Evolutionary conservation across 768 basidiomycete genomes (phyloP), one percentile per base, ranked within the genome.

Genomic region (Phylloporus sp.): DNA sequence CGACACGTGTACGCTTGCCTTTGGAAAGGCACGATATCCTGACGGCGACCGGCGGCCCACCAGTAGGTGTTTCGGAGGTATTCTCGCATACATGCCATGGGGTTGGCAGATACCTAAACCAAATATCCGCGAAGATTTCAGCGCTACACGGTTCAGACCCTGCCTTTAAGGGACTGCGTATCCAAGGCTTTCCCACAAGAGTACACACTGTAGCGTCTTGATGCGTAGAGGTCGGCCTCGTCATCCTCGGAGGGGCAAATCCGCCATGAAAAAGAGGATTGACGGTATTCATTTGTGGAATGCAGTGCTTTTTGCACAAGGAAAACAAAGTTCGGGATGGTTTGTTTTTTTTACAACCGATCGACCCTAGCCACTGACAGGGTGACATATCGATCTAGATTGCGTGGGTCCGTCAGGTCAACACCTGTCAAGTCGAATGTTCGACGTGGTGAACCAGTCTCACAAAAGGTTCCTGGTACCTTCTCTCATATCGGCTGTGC

Each of bases 401-500:
- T 26, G 12, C 11, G n/a, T 43, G n/a, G 27, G 26, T 43, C 27
- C n/a, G 15, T 41, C 27, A 29, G n/a, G 27, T 29, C 42, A 42
- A 42, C 40, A 16, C 12, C 20, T 38, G 35, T 39, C 38, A 39
- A 41, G 42, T 43, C 42, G 27, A 38, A 47, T n/a, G 5, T 47
- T 29, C 27, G 35, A 28, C 10, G 20, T 35, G 23, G 22, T 35
- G 22, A 46, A 34, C 34, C 31, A 22, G 13, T 13, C 12, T 18
- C n/a, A 35, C n/a, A 22, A 7, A 26, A 27, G 15, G 62, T 64
- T 20, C 61, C 61, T 62, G 61, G 62, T 62, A 39, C 61, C 61
- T 62, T 41, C 10, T 15, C 24, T 15, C 24, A n/a, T 34, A 24
- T 36, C 22, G 53, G 61, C 61, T 58, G 62, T 57, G 55, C 42